A percentile compares a stretch with the other conserved stretches of the same genome.
Conservation (phyloP, 2,329 filamentous ascomycete species). For the Sclerotinia borealis region DNA sequence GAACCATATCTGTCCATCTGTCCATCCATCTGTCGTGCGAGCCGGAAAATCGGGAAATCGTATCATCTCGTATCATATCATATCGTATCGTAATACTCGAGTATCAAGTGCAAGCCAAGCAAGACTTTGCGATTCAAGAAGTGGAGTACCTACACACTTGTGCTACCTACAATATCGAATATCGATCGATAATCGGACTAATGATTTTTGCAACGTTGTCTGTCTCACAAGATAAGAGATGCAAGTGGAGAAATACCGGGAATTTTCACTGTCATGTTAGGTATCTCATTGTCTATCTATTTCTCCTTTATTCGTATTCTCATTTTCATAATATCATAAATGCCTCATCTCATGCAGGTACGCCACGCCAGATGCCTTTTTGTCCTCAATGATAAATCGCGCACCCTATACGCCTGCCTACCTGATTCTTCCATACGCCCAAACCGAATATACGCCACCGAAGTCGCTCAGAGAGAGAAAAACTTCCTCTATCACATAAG, state of each 20-base stretch:
- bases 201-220: not conserved
- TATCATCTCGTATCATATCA: no score
- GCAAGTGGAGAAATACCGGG: not conserved
- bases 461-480: not conserved
- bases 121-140: not conserved
- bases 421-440: conserved; percentile 3
- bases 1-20: no score
- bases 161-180: no score
- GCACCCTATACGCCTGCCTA: conserved; percentile 1
- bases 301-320: conserved; percentile 9
- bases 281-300: conserved; percentile 2
- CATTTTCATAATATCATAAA: conserved; percentile 6
- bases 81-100: no score
- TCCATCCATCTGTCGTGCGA: no score
- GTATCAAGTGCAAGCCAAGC: no score
- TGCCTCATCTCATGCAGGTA: not conserved
- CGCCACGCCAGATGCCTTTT: conserved; percentile 6
- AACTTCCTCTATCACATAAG: conserved; percentile 9
- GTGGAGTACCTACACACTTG: not conserved
- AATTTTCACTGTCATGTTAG: not conserved
- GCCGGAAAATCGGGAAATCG: no score
- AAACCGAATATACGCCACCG: not conserved
- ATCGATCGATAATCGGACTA: no score
- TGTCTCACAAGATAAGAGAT: not conserved
- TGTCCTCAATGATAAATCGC: not conserved